These are phyloP conservation scores for sunflower (Helianthus annuus) DNA, from an alignment of 129 eudicot species.

Conservation along the genomic window DNA sequence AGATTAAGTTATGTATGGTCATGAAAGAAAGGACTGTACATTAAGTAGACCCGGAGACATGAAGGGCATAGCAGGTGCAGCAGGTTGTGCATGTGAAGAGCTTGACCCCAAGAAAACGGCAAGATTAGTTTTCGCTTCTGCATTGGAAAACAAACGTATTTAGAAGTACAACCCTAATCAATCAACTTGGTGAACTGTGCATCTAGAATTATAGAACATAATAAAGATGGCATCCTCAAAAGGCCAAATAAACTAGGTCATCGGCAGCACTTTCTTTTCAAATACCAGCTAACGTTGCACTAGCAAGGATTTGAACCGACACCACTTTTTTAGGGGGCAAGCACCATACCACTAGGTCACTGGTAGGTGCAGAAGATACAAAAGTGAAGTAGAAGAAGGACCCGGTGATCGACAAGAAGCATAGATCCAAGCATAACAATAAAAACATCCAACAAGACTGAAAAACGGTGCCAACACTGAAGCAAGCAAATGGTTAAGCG, in stretches of 20 bases:
- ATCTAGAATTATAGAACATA: too few species aligned
- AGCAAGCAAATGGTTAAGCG: too few species aligned
- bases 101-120: conserved; percentile 39
- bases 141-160: conserved; percentile 8
- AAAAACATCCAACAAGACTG: too few species aligned
- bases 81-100: conserved; percentile 32
- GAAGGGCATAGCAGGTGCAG: conserved; percentile 18
- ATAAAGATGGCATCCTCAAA: conserved; percentile 28
- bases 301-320: too few species aligned
- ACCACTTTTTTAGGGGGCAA: too few species aligned
- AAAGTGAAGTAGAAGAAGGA: neutral
- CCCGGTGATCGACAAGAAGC: neutral
- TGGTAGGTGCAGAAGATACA: neutral
- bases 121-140: conserved; percentile 43
- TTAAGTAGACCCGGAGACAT: conserved; percentile 76
- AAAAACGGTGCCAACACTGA: too few species aligned
- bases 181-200: too few species aligned
- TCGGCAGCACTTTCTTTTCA: too few species aligned
- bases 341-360: too few species aligned
- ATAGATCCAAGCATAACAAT: neutral
- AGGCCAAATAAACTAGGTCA: too few species aligned
- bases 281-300: too few species aligned
- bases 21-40: conserved; percentile 38
- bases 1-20: neutral
- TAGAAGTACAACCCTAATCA: conserved; percentile 12